Evolutionary conservation across 2,329 filamentous ascomycete genomes (phyloP), one percentile per base, ranked within the genome.

Genomic region (Cytospora leucostoma): DNA sequence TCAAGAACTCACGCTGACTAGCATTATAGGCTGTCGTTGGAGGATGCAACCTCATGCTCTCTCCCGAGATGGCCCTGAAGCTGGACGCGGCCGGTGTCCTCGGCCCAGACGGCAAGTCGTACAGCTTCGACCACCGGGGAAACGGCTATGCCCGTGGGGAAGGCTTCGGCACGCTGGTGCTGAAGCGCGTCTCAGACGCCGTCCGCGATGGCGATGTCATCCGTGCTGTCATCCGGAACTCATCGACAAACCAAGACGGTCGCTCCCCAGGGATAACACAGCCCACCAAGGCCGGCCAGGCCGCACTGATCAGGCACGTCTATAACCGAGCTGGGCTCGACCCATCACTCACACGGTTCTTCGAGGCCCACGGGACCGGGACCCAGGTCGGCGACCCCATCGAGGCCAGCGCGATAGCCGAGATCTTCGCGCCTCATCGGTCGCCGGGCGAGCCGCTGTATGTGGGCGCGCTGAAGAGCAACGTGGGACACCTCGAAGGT

Each of bases 141-240:
- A 75, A 79, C 62, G 83, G 83, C 0, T 85, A 83, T 67, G 79
- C 75, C 0, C 74, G 81, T 76, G 81, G 81, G 7, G 84, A 87
- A 59, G 83, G 83, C 0, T 73, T 84, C 17, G 78, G 79, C 1
- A 74, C 75, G 0, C 63, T 87, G 0, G 71, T 86, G 0, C 66
- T 88, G 0, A 88, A 87, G 68, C 74, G 71, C 0, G 68, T 86
- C 1, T 72, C 69, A 5, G 71, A 76, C 2, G 85, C 85, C 0
- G 62, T 86, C 6, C 71, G 56, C n/a, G 70, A 78, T 65, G 74
- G 75, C 2, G 72, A 79, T 56, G 72, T 73, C 53, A 75, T 79
- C 35, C 72, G 76, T 1, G 76, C 75, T 8, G 74, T 79, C 7
- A 76, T 79, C 35, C 72, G 76, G 13, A 68, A 69, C 17, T 69